Evolutionary conservation across 2,329 filamentous ascomycete species (phyloP), one percentile per base, ranked within the genome.

Genomic region (Chrysoporthe austroafricana): DNA sequence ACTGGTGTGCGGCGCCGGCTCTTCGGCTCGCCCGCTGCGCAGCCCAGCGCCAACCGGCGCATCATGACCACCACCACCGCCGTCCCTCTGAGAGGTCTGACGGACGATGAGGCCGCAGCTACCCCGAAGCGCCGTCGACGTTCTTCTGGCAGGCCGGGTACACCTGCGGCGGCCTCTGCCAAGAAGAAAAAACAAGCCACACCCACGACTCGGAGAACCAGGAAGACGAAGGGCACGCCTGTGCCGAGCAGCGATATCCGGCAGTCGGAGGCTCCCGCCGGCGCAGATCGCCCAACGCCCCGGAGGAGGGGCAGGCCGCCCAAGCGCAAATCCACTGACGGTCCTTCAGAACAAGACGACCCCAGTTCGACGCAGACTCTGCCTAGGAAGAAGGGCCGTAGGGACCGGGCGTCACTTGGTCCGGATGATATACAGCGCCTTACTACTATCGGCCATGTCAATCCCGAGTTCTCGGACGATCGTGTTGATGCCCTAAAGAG

Each of bases 141-240:
- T 16, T 83, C 82, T 43, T 82, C 83, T 18, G 83, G 80, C 65
- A 80, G 81, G 39, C 84, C 85, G 66, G 84, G 82, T 5, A 88
- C 85, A 3, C 86, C 86, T 2, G 65, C 65, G 1, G 78, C 82
- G 70, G 82, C 84, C 0, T 64, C 72, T 42, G 76, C 77, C 14
- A 78, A 75, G 3, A 85, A 83, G 72, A 80, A 83, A 72, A 80
- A 81, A 68, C 79, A 82, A 8, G 81, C 76, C 13, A 85, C 84
- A 1, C 84, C 84, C 4, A 77, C 80, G 21, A 75, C 73, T 62
- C 78, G 76, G 61, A 77, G 75, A 1, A 74, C 79, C 13, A 73
- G 71, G 62, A 59, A 58, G 48, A 58, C 14, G 18, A 64, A 64
- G 61, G 58, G 34, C 21, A 68, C 68, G 4, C 52, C 58, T 5